These are phyloP conservation scores for Nymphaea thermarum DNA, from an alignment of 164 flowering plant species.

Conservation along the genomic window DNA sequence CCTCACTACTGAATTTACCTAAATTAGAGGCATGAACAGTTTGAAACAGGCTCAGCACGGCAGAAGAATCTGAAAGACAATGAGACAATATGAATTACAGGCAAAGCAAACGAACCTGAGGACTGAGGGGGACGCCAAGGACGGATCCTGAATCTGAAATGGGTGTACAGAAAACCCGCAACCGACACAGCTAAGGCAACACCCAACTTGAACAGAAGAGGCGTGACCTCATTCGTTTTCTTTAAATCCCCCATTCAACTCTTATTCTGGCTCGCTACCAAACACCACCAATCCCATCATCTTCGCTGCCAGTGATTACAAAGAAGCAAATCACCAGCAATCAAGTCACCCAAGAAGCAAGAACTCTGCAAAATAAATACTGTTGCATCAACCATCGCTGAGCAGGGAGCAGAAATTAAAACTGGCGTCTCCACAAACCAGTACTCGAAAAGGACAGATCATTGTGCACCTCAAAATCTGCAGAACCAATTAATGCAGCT, in stretches of 20 bases:
- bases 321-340: not conserved
- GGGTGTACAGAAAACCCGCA: constrained; percentile 52
- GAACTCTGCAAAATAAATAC: not conserved
- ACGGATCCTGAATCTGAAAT: constrained; percentile 14
- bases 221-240: constrained; percentile 28
- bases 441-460: not conserved
- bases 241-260: constrained; percentile 11
- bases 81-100: not conserved
- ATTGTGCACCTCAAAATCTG: not conserved
- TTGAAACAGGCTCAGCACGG: not conserved
- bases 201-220: constrained; percentile 50
- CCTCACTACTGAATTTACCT: not conserved
- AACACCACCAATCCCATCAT: constrained; percentile 1
- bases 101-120: constrained; percentile 19
- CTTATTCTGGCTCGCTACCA: not conserved
- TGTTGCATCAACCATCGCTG: not conserved
- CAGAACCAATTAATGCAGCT: not conserved
- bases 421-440: not conserved
- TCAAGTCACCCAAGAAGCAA: not conserved
- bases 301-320: not conserved
- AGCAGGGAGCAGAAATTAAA: not conserved
- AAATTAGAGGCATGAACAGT: not conserved
- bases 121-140: constrained; percentile 10
- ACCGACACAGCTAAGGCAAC: constrained; percentile 65
- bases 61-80: not conserved